Base-by-base conservation (phyloP, 305 asterid species). In the Andrographis paniculata region DNA sequence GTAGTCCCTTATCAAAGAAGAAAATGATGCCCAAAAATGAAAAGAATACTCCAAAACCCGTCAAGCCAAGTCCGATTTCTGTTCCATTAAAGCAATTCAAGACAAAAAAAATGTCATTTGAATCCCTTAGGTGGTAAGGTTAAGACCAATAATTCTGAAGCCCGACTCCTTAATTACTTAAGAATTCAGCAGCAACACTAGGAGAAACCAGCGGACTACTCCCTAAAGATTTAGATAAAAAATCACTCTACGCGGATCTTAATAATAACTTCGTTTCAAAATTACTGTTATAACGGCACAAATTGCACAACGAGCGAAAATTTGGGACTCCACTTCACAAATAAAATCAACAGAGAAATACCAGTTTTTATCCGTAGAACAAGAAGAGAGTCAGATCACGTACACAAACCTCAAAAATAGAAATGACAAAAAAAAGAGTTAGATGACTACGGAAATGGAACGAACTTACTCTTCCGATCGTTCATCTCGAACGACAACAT, bases 11-110 rank as follows among this genome's bases (percentile, higher is more conserved):
- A 56, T 82, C 95, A 7, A 86, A 86, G 71, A 86, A 79, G 73
- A 77, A 77, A 60, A 77, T 66, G 66, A 86, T 64, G 45, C 95
- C 95, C 77, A 86, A 50, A 68, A 82, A 69, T 22, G 94, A 86
- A 74, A 86, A 82, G 58, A 82, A 77, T 13, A 85, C 80, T 54
- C 95, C 95, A 27, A 85, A 85, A 30, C 94, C 95, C 45, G 95
- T 79, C 73, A 85, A 67, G 43, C 95, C 94, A 39, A 70, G 72
- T 48, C 81, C 81, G 54, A 74, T 64, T 62, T 74, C 79, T 72
- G 75, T 61, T 21, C 6, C 30, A 24, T 24, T 24, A 24, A 40
- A 58, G 24, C 54, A 62, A n/a, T n/a, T 27, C 55, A 38, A 59
- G 12, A 15, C 39, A 43, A 39, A 30, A 39, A 47, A 20, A 59